These are phyloP conservation scores for Dioscorea cayenensis DNA, from an alignment of 116 monocot genomes.

Conservation along the genomic window DNA sequence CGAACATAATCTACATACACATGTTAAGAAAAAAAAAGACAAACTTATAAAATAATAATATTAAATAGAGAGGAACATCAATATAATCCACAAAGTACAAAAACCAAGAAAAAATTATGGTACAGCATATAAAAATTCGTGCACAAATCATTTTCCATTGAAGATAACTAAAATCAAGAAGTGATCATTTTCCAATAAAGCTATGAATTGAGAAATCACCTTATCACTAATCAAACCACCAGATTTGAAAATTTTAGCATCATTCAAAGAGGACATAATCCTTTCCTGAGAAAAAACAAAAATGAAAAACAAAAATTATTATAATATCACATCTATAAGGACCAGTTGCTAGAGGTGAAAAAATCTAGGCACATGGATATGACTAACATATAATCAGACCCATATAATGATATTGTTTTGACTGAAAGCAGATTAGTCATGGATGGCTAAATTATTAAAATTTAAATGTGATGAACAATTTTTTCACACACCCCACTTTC, in stretches of 20 bases:
- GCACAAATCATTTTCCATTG: not conserved
- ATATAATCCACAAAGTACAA: no score
- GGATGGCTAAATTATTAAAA: not conserved
- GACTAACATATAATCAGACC: not conserved
- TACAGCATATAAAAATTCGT: not conserved
- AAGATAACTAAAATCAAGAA: not conserved
- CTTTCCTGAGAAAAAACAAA: constrained; percentile 5
- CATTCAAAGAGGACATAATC: constrained; percentile 8
- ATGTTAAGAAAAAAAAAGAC: no score
- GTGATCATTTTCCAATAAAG: not conserved
- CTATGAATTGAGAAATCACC: constrained; percentile 1
- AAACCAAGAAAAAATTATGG: no score
- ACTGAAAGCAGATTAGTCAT: not conserved
- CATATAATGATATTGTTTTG: not conserved
- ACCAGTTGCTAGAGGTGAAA: not conserved
- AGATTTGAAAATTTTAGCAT: constrained; percentile 20
- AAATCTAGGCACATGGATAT: not conserved
- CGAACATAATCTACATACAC: no score
- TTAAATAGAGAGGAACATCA: no score
- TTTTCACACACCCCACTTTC: constrained; percentile 46
- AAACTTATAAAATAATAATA: no score
- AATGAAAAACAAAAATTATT: not conserved
- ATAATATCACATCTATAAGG: not conserved
- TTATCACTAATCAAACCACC: constrained; percentile 15
- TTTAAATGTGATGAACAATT: not conserved